These are phyloP conservation scores for Pseudopithomyces maydicus DNA, from an alignment of 2,329 filamentous ascomycete genomes.

Conservation along the genomic window DNA sequence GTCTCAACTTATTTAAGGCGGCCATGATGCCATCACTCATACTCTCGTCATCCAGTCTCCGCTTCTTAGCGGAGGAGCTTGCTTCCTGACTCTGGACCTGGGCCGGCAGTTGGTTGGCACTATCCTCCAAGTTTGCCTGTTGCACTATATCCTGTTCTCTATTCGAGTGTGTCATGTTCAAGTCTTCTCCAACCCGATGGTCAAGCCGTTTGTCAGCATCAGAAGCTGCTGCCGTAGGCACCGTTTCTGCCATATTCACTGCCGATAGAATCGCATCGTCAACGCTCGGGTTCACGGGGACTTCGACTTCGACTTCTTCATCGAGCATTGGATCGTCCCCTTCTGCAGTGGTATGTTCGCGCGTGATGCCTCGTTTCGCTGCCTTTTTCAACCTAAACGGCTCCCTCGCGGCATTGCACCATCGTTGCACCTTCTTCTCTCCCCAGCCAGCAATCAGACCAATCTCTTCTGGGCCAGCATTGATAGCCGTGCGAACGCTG, in stretches of 20 bases:
- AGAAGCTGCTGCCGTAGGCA: slow-evolving; percentile 16
- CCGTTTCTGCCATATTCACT: slow-evolving; percentile 24
- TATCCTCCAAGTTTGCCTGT: slow-evolving; percentile 26
- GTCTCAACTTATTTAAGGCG: slow-evolving; percentile 61
- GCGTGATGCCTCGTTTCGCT: slow-evolving; percentile 57
- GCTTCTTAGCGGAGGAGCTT: slow-evolving; percentile 29
- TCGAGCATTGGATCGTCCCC: slow-evolving; percentile 18
- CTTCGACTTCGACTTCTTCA: slow-evolving; percentile 17
- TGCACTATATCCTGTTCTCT: slow-evolving; percentile 56
- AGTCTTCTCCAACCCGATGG: slow-evolving; percentile 40
- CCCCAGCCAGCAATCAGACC: slow-evolving; percentile 89
- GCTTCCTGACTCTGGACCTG: slow-evolving; percentile 13
- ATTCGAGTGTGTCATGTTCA: slow-evolving; percentile 41
- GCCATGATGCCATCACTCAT: slow-evolving; percentile 64
- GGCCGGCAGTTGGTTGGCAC: slow-evolving; percentile 27
- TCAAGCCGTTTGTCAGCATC: slow-evolving; percentile 46
- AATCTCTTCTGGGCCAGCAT: slow-evolving; percentile 85
- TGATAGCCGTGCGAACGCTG: slow-evolving; percentile 82
- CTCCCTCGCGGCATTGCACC: slow-evolving; percentile 81
- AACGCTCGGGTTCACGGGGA: slow-evolving; percentile 33
- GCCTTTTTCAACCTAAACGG: slow-evolving; percentile 79
- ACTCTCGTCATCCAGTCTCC: slow-evolving; percentile 49
- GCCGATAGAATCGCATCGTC: slow-evolving; percentile 39
- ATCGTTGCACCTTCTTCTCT: slow-evolving; percentile 88
- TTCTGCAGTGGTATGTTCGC: slow-evolving; percentile 39